Conservation (phyloP, 306 rosid genomes). For the Hylodesmum podocarpum region DNA sequence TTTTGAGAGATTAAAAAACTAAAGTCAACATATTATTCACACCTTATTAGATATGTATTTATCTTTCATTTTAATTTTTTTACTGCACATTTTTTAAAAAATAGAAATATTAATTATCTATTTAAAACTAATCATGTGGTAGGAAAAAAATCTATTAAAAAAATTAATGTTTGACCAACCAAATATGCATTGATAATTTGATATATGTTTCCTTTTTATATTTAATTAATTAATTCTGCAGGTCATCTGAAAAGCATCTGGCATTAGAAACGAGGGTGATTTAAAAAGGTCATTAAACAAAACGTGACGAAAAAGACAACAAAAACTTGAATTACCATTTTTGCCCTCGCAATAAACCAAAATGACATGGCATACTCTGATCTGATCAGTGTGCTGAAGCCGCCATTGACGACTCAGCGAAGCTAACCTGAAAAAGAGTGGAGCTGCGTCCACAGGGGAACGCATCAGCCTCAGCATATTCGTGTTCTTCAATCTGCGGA, state of each 20-base stretch:
- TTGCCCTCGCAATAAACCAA: conserved; percentile 35
- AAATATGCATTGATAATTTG: no score
- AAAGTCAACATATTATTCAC: no score
- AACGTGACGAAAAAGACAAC: background rate
- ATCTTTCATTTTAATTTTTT: no score
- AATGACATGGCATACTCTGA: conserved; percentile 39
- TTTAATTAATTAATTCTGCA: no score
- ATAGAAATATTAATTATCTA: no score
- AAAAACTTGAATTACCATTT: conserved; percentile 11
- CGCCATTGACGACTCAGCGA: conserved; percentile 45
- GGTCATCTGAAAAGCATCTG: background rate
- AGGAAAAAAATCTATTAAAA: no score
- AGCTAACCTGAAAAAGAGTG: background rate
- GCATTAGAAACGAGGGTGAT: background rate
- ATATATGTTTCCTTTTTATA: no score
- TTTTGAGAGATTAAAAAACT: no score
- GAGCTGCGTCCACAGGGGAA: background rate
- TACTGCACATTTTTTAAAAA: no score
- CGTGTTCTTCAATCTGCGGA: background rate
- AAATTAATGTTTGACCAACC: no score
- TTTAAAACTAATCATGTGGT: no score
- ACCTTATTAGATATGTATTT: no score
- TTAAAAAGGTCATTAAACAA: background rate
- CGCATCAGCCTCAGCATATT: background rate
- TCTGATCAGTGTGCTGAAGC: conserved; percentile 29